phyloP scores from a whole-genome alignment of 192 early-diverging fungal genomes.

The Phycomyces blakesleeanus region DNA sequence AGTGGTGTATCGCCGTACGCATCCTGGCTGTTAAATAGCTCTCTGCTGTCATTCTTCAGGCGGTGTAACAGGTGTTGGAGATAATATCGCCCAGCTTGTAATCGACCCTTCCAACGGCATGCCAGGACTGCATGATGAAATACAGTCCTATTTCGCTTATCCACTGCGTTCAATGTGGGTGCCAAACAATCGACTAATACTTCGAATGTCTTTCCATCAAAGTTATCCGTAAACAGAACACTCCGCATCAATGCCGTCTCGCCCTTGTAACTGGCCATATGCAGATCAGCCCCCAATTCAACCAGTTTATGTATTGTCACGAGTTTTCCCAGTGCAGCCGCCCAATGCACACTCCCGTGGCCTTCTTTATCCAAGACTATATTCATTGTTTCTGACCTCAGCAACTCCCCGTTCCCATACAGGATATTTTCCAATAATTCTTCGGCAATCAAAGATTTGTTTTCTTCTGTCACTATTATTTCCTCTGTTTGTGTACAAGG shows the following conservation, averaged over 20 bases:
- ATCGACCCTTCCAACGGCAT: constrained; percentile 65
- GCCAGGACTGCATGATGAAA: constrained; percentile 86
- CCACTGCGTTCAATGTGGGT: constrained; percentile 69
- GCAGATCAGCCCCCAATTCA: constrained; percentile 68
- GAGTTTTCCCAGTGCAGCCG: constrained; percentile 83
- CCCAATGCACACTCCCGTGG: constrained; percentile 94
- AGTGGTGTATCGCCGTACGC: constrained; percentile 77
- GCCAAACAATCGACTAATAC: constrained; percentile 73
- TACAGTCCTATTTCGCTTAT: constrained; percentile 78
- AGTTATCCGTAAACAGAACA: constrained; percentile 87
- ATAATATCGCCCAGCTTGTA: constrained; percentile 80
- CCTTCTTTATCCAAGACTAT: constrained; percentile 92
- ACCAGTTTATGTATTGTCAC: constrained; percentile 74
- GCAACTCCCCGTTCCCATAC: neutral
- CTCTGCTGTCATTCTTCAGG: constrained; percentile 69
- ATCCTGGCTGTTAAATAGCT: constrained; percentile 69
- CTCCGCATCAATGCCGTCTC: constrained; percentile 90
- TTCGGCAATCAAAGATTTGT: neutral
- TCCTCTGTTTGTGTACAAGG: neutral
- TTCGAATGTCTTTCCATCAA: constrained; percentile 75
- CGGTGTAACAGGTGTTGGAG: constrained; percentile 63
- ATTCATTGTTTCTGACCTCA: constrained; percentile 44
- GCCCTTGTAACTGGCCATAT: constrained; percentile 72
- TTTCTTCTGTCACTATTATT: neutral
- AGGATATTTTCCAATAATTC: neutral